Evolutionary conservation across 805 yeast species (phyloP).

Genomic region (Lachancea sp.): DNA sequence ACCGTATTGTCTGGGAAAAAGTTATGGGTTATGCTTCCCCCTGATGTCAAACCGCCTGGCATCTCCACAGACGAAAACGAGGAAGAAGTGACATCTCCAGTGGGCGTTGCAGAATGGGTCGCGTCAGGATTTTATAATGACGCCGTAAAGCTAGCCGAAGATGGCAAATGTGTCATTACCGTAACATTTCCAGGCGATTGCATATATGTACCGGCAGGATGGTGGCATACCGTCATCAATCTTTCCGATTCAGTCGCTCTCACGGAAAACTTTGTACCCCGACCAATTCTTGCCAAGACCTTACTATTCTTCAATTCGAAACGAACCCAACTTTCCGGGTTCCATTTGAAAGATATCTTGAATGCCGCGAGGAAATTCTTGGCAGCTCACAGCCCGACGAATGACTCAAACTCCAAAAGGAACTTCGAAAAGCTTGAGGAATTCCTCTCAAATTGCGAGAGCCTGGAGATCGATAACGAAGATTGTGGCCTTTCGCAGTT

Average conservation of each 20-base stretch:
- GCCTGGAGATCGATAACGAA: constrained; percentile 38
- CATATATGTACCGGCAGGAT: constrained; percentile 86
- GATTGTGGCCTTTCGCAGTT: constrained; percentile 55
- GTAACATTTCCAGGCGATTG: constrained; percentile 78
- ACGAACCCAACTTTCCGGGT: constrained; percentile 72
- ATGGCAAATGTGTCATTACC: constrained; percentile 52
- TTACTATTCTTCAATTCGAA: constrained; percentile 62
- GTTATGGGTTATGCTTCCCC: constrained; percentile 87
- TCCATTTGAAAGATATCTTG: constrained; percentile 50
- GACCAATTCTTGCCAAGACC: constrained; percentile 51
- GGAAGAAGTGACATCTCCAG: constrained; percentile 85
- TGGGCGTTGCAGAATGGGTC: constrained; percentile 92
- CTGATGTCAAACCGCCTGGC: constrained; percentile 73
- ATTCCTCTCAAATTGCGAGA: constrained; percentile 30
- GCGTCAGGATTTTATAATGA: constrained; percentile 74
- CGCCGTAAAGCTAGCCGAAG: constrained; percentile 45
- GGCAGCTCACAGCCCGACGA: neutral
- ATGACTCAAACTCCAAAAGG: constrained; percentile 24
- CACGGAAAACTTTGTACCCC: constrained; percentile 84
- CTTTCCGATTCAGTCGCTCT: constrained; percentile 75
- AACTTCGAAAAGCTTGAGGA: constrained; percentile 16
- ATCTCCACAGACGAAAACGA: constrained; percentile 70
- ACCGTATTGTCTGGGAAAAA: constrained; percentile 67
- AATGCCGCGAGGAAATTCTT: constrained; percentile 26
- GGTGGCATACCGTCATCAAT: constrained; percentile 97